Evolutionary conservation across 2,329 filamentous ascomycete species (phyloP).

Genomic region (Thelonectria olida): DNA sequence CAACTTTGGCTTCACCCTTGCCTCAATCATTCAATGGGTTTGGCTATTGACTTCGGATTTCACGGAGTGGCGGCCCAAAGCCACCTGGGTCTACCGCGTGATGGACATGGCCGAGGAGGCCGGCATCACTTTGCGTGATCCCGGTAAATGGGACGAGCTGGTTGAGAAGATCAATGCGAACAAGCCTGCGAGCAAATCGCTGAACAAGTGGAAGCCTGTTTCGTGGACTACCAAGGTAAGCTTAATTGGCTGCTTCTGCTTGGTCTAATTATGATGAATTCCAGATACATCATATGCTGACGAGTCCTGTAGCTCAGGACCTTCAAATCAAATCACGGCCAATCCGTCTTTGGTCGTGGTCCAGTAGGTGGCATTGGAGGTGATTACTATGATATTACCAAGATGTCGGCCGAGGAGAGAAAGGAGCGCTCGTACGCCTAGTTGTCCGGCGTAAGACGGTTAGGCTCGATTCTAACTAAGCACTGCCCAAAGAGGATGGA

Average conservation of each 20-base stretch:
- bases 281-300: too few species aligned
- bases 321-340: neutral
- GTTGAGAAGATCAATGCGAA: slow-evolving; percentile 8
- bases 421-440: too few species aligned
- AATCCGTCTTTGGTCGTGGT: neutral
- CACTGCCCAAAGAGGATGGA: too few species aligned
- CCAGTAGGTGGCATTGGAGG: neutral
- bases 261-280: too few species aligned
- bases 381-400: neutral
- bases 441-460: too few species aligned
- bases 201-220: neutral
- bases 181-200: neutral
- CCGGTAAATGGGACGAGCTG: neutral
- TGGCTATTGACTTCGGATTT: neutral
- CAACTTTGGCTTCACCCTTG: slow-evolving; percentile 27
- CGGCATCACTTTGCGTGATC: slow-evolving; percentile 3
- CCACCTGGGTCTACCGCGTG: slow-evolving; percentile 28
- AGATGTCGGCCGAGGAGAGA: neutral
- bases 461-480: too few species aligned
- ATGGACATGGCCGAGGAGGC: slow-evolving; percentile 27
- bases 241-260: too few species aligned
- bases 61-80: neutral
- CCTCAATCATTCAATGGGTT: slow-evolving; percentile 22
- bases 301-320: neutral
- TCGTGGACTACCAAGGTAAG: neutral